phyloP scores from a whole-genome alignment of 2,329 filamentous ascomycete genomes.

The Corynespora cassiicola region DNA sequence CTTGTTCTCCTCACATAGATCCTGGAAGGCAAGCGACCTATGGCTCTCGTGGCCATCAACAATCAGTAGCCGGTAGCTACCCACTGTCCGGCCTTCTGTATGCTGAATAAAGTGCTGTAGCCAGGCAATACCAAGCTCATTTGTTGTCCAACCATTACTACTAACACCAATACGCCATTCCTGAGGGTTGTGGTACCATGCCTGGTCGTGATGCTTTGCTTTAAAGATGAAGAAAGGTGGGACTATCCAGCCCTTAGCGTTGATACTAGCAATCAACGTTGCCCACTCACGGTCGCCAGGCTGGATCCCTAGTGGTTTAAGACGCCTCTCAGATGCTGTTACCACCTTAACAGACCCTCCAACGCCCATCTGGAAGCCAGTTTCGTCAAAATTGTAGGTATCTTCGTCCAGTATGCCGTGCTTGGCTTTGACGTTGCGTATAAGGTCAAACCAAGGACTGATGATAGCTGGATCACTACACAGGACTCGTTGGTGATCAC shows the following conservation, averaged over 20 bases:
- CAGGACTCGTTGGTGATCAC: conserved; percentile 13
- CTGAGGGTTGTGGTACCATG: conserved; percentile 2
- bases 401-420: conserved; percentile 17
- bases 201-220: conserved; percentile 5
- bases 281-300: conserved; percentile 4
- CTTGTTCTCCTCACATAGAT: conserved; percentile 40
- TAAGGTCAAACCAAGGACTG: conserved; percentile 16
- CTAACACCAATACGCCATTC: conserved; percentile 32
- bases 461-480: conserved; percentile 14
- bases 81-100: conserved; percentile 23
- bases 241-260: neutral
- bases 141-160: conserved; percentile 40
- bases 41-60: conserved; percentile 45
- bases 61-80: conserved; percentile 42
- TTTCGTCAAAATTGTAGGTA: conserved; percentile 38
- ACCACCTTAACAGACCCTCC: neutral
- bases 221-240: conserved; percentile 7
- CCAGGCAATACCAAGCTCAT: conserved; percentile 41
- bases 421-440: conserved; percentile 12
- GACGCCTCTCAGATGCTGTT: conserved; percentile 1
- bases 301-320: neutral
- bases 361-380: conserved; percentile 35
- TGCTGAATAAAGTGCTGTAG: conserved; percentile 42
- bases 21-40: conserved; percentile 40
- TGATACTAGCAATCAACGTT: neutral